Evolutionary conservation across 306 rosid species (phyloP).

Genomic region (Chamaecrista fasciculata): DNA sequence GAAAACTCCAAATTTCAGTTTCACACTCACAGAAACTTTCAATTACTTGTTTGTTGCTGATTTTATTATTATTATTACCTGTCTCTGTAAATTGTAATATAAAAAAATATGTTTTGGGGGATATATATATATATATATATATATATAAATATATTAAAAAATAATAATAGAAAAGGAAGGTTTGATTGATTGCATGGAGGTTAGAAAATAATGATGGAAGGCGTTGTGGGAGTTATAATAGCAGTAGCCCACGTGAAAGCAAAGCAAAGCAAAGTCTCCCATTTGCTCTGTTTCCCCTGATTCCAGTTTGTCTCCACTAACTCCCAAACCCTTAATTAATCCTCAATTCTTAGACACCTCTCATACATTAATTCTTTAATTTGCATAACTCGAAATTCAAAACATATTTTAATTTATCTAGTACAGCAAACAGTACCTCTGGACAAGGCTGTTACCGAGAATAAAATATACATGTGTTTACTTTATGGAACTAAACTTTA

Average conservation of each 20-base stretch:
- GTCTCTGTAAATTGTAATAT: no score
- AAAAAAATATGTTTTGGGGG: no score
- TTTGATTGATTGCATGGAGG: background rate
- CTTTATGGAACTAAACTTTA: no score
- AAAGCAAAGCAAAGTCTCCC: slow-evolving; percentile 1
- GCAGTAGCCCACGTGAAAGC: slow-evolving; percentile 47
- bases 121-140: no score
- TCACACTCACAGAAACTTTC: no score
- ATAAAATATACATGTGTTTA: background rate
- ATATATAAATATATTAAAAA: no score
- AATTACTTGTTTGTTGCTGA: no score
- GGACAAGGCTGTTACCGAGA: slow-evolving; percentile 33
- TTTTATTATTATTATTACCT: no score
- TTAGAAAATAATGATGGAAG: slow-evolving; percentile 29
- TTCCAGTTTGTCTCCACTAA: slow-evolving; percentile 29
- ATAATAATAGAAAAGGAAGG: background rate
- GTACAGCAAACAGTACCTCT: background rate
- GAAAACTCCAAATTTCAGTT: no score
- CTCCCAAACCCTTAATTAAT: background rate
- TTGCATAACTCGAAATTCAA: no score
- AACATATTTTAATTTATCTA: background rate
- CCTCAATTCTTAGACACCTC: no score
- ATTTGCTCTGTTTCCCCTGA: slow-evolving; percentile 36
- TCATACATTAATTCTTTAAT: no score
- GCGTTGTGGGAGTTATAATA: slow-evolving; percentile 36